phyloP scores from a whole-genome alignment of 2,329 filamentous ascomycete species.

The Calonectria henricotiae region DNA sequence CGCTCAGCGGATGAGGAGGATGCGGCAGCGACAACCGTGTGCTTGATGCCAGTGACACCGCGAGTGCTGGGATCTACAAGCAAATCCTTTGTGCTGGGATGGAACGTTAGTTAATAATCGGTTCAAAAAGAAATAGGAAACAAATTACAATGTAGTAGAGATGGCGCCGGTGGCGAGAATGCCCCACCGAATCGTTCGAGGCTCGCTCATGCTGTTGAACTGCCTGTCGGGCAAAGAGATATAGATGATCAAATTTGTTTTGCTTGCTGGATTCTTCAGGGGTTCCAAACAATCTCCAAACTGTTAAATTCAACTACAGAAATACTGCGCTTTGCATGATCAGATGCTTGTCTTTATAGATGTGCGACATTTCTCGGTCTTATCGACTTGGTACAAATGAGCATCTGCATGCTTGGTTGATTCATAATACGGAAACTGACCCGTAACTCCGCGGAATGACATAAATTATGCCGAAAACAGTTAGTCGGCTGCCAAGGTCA shows the following conservation, averaged over 20 bases:
- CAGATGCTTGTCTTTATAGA: background rate
- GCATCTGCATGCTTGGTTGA: too few relatives aligned
- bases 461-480: too few relatives aligned
- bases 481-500: too few relatives aligned
- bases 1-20: conserved; percentile 81
- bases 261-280: background rate
- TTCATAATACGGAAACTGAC: too few relatives aligned
- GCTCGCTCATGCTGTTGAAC: background rate
- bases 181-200: conserved; percentile 34
- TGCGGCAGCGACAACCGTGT: conserved; percentile 85
- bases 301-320: background rate
- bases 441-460: too few relatives aligned
- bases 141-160: conserved; percentile 31
- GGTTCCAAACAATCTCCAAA: background rate
- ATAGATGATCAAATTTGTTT: background rate
- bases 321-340: background rate
- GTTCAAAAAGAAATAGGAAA: too few relatives aligned
- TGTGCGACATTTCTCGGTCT: background rate
- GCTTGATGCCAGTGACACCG: conserved; percentile 79
- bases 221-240: background rate
- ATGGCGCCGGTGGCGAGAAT: conserved; percentile 39
- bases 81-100: conserved; percentile 72
- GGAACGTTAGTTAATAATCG: background rate
- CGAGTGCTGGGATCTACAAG: conserved; percentile 80
- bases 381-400: too few relatives aligned